Base-by-base conservation (phyloP, 2,329 filamentous ascomycete species). In the Grosmannia huntii region DNA sequence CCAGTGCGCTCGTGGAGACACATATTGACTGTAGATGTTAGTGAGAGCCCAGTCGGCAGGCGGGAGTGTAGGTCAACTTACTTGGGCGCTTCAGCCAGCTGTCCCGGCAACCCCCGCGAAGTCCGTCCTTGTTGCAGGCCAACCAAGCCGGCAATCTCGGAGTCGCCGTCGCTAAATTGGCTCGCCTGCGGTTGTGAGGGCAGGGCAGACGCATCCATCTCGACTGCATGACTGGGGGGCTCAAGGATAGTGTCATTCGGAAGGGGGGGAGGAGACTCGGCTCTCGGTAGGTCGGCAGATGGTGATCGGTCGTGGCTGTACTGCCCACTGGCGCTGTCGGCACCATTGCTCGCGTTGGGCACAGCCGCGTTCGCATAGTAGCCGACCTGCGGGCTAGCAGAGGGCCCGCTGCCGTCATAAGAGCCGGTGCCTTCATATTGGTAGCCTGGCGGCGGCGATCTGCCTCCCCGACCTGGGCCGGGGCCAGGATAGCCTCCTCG, bases 171-270 rank as follows among this genome's bases (percentile, higher is more conserved):
- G 54, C 78, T 73, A 21, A 82, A 68, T 41, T 72, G 70, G 55
- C 73, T 73, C 58, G 75, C 77, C 58, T 76, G 74, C 23, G 57
- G 76, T 62, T 72, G 73, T 3, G 72, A 77, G 57, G 75, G 78
- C 46, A 78, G 77, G n/a, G 76, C 75, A n/a, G 77, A 75, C 38
- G 85, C 84, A 68, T 91, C 86, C 88, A 95, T 91, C 69, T 94
- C 90, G 57, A 90, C 80, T 3, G 86, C 83, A 66, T 86, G 85
- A 11, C 84, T 84, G 14, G 84, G 69, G 38, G 69, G 64, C n/a
- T 66, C 62, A 53, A 31, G 23, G 59, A 73, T 67, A 49, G 74
- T 70, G 52, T 72, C 67, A 46, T 73, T 75, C 3, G 79, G 76
- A 23, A 85, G 68, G 6, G 84, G 84, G 19, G 85, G 83, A 10